phyloP scores from a whole-genome alignment of 768 basidiomycete species.

The Leucogyrophana mollusca region DNA sequence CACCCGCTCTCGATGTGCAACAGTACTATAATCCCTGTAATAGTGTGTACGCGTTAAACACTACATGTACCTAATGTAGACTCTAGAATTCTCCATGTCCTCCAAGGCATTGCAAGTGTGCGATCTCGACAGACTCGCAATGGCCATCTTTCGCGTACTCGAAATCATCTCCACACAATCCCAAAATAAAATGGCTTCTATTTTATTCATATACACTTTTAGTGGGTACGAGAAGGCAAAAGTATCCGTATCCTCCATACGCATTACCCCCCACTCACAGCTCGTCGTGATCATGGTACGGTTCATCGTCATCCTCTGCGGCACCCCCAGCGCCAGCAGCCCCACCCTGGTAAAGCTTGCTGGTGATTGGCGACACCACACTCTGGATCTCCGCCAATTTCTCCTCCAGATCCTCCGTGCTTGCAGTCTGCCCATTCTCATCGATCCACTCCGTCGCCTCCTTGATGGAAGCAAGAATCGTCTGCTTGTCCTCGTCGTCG shows the following conservation, averaged over 20 bases:
- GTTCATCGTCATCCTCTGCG: slow-evolving; percentile 40
- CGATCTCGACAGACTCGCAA: too few species aligned
- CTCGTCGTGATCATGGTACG: slow-evolving; percentile 52
- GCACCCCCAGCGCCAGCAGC: slow-evolving; percentile 26
- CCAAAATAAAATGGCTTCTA: slow-evolving; percentile 13
- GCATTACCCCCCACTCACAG: slow-evolving; percentile 30
- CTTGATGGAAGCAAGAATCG: slow-evolving; percentile 77
- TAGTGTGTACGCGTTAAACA: too few species aligned
- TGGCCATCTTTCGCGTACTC: too few species aligned
- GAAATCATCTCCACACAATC: too few species aligned
- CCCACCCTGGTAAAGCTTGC: slow-evolving; percentile 66
- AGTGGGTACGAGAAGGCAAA: slow-evolving; percentile 6
- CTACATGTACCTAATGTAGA: too few species aligned
- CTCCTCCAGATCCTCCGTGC: slow-evolving; percentile 89
- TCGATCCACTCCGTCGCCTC: slow-evolving; percentile 93
- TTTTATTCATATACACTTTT: slow-evolving; percentile 10
- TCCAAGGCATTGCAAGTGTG: too few species aligned
- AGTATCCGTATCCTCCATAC: background rate
- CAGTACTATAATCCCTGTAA: too few species aligned
- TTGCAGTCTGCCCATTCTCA: slow-evolving; percentile 70
- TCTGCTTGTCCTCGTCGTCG: slow-evolving; percentile 79
- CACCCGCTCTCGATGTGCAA: too few species aligned
- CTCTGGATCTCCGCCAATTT: slow-evolving; percentile 77
- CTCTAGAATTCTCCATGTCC: too few species aligned
- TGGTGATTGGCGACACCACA: slow-evolving; percentile 81